phyloP scores from a whole-genome alignment of 2,329 filamentous ascomycete genomes.

The Cercospora zeina region DNA sequence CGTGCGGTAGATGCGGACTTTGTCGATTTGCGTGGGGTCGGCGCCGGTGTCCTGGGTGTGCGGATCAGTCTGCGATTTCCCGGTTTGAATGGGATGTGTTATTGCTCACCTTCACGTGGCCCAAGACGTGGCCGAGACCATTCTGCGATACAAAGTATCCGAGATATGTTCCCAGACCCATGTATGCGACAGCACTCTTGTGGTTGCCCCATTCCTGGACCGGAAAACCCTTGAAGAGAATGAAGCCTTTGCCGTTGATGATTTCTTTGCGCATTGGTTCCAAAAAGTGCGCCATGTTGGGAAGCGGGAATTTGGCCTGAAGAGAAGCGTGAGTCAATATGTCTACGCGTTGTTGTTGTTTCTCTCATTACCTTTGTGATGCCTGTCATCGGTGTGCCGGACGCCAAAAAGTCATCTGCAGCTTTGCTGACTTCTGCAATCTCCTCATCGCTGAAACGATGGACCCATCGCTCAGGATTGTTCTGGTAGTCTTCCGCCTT shows the following conservation, averaged over 20 bases:
- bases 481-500: conserved; percentile 62
- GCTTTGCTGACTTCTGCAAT: conserved; percentile 65
- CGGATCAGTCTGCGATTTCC: neutral
- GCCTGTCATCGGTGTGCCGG: conserved; percentile 67
- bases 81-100: neutral
- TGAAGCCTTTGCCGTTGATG: conserved; percentile 85
- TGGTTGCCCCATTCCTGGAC: conserved; percentile 71
- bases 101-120: conserved; percentile 67
- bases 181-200: conserved; percentile 85
- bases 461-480: conserved; percentile 69
- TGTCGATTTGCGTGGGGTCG: conserved; percentile 76
- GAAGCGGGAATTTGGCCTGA: conserved; percentile 61
- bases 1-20: conserved; percentile 86
- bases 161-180: conserved; percentile 77
- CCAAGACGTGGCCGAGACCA: conserved; percentile 77
- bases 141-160: conserved; percentile 90
- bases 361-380: conserved; percentile 57
- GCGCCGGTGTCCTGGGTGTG: conserved; percentile 71
- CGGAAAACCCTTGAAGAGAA: conserved; percentile 83
- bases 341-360: too few species aligned
- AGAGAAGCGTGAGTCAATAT: neutral
- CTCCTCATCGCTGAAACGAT: conserved; percentile 66
- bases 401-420: conserved; percentile 68
- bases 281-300: conserved; percentile 57
- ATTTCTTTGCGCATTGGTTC: conserved; percentile 62